Conservation (phyloP, 768 basidiomycete genomes). For the Pleurotus eryngii region DNA sequence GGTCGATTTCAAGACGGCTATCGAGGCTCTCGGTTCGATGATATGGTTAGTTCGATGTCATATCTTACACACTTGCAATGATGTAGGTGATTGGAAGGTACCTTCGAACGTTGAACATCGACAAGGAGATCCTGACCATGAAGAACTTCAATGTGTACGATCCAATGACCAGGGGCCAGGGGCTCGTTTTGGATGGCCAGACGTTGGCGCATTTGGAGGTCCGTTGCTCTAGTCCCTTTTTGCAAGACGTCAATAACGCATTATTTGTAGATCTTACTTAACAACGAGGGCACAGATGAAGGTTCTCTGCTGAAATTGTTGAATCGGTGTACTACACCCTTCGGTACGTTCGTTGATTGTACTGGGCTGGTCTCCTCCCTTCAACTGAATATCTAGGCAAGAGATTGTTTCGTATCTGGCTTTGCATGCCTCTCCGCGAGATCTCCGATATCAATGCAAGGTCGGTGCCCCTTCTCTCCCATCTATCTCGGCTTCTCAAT, state of each 20-base stretch:
- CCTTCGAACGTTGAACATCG: constrained; percentile 90
- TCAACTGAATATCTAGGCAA: constrained; percentile 54
- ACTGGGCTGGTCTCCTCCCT: constrained; percentile 3
- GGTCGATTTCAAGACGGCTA: constrained; percentile 59
- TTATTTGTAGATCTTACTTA: constrained; percentile 64
- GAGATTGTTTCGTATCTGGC: constrained; percentile 93
- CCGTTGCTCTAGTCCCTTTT: background rate
- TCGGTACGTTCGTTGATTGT: constrained; percentile 49
- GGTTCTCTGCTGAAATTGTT: constrained; percentile 85
- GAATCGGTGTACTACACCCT: constrained; percentile 84
- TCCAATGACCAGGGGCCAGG: constrained; percentile 88
- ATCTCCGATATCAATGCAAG: constrained; percentile 85
- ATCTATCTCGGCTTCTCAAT: constrained; percentile 12
- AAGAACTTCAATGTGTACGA: constrained; percentile 98
- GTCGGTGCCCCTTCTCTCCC: constrained; percentile 31
- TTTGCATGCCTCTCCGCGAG: constrained; percentile 86
- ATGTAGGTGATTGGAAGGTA: constrained; percentile 46
- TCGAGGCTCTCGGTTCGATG: constrained; percentile 88
- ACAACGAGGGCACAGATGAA: constrained; percentile 91
- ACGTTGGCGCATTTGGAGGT: constrained; percentile 95
- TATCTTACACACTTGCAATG: background rate
- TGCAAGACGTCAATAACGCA: background rate
- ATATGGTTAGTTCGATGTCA: constrained; percentile 59
- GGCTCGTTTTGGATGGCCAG: constrained; percentile 88
- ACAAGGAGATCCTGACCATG: constrained; percentile 92